These are phyloP conservation scores for Podila clonocystis DNA, from an alignment of 192 early-diverging fungal genomes.

Conservation along the genomic window DNA sequence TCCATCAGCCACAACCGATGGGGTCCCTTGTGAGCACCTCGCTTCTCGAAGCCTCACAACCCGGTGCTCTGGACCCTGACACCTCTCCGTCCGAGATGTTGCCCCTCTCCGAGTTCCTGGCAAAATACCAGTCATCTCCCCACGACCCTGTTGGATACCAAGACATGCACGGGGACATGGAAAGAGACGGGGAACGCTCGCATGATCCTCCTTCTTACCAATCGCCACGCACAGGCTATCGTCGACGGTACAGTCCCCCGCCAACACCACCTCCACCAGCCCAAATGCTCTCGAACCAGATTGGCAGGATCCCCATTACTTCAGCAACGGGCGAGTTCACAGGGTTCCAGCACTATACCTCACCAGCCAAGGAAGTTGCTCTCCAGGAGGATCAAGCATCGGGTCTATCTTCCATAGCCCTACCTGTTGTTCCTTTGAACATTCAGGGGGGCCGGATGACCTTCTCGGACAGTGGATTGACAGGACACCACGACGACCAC, in stretches of 20 bases:
- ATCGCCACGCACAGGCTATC: neutral
- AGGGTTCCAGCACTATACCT: constrained; percentile 23
- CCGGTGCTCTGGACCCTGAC: too few relatives aligned
- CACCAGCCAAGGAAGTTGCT: constrained; percentile 1
- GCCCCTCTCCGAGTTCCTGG: constrained; percentile 38
- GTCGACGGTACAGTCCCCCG: constrained; percentile 9
- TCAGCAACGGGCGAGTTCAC: constrained; percentile 26
- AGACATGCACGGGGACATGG: neutral
- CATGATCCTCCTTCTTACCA: too few relatives aligned
- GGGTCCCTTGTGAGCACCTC: too few relatives aligned
- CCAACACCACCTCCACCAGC: constrained; percentile 6
- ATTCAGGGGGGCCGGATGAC: neutral
- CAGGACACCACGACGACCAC: constrained; percentile 9
- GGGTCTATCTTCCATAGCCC: neutral
- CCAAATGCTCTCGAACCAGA: constrained; percentile 2
- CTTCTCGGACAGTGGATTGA: constrained; percentile 11
- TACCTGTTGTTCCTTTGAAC: neutral
- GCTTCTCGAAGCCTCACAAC: too few relatives aligned
- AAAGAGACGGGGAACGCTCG: too few relatives aligned
- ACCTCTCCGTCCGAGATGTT: constrained; percentile 16
- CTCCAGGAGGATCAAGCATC: neutral
- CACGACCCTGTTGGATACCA: constrained; percentile 7
- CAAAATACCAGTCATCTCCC: neutral
- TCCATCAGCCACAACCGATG: too few relatives aligned
- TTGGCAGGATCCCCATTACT: constrained; percentile 28